These are phyloP conservation scores for Rosa lucieae DNA, from an alignment of 306 rosid genomes.

Conservation along the genomic window DNA sequence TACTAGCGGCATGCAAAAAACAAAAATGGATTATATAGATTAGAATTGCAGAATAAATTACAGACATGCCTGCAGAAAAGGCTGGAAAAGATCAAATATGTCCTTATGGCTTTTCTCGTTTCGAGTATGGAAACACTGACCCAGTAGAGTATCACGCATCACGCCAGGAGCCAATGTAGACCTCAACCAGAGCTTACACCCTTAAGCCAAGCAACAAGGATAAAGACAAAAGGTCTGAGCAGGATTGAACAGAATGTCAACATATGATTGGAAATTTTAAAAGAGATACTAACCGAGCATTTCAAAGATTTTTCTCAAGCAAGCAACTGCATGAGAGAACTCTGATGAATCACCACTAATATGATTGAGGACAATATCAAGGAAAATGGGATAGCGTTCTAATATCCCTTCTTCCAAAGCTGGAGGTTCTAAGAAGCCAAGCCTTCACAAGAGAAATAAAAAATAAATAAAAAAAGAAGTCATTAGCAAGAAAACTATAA, in stretches of 20 bases:
- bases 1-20: background rate
- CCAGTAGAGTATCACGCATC: conserved; percentile 93
- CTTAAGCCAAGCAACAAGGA: conserved; percentile 46
- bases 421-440: conserved; percentile 90
- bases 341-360: conserved; percentile 79
- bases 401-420: conserved; percentile 97
- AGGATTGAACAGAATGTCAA: conserved; percentile 16
- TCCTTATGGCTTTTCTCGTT: conserved; percentile 95
- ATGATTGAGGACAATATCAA: conserved; percentile 91
- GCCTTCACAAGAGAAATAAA: conserved; percentile 50
- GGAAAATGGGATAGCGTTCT: conserved; percentile 86
- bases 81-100: conserved; percentile 91
- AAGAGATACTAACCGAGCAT: conserved; percentile 67
- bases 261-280: conserved; percentile 21
- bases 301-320: conserved; percentile 85
- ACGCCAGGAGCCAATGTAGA: conserved; percentile 87
- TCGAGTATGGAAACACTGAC: conserved; percentile 93
- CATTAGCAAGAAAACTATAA: conserved; percentile 25
- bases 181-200: conserved; percentile 98
- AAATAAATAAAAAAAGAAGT: conserved; percentile 11
- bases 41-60: conserved; percentile 23
- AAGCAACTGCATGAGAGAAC: conserved; percentile 89
- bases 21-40: conserved; percentile 6
- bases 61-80: conserved; percentile 84
- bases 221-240: conserved; percentile 29